These are phyloP conservation scores for Centaurea solstitialis DNA, from an alignment of 129 eudicot species.

Conservation along the genomic window DNA sequence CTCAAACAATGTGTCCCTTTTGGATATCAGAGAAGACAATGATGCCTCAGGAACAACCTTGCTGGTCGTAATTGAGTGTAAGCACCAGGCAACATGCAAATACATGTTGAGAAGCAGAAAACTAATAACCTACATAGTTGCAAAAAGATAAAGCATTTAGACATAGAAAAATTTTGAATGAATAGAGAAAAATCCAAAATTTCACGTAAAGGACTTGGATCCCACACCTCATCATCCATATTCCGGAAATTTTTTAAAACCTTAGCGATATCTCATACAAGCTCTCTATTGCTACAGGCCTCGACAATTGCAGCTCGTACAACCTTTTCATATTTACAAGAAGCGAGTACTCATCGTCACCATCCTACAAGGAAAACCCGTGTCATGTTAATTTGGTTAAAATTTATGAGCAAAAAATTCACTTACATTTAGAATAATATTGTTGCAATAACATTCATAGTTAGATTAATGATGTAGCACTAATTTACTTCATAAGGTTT, in stretches of 20 bases:
- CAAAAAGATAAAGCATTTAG: background rate
- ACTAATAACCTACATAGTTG: slow-evolving; percentile 59
- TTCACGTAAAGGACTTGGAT: slow-evolving; percentile 5
- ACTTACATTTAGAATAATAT: background rate
- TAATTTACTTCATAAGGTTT: background rate
- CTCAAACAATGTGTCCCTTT: slow-evolving; percentile 64
- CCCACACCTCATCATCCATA: slow-evolving; percentile 81
- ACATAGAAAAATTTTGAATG: background rate
- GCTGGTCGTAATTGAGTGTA: slow-evolving; percentile 58
- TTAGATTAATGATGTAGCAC: background rate
- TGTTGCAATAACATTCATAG: slow-evolving; percentile 7
- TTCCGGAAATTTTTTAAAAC: slow-evolving; percentile 55
- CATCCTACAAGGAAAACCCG: slow-evolving; percentile 61
- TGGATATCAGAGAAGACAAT: slow-evolving; percentile 59
- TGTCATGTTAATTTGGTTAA: slow-evolving; percentile 21
- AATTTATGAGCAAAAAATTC: background rate
- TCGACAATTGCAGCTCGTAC: slow-evolving; percentile 81
- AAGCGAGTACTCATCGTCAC: slow-evolving; percentile 89
- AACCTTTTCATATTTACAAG: slow-evolving; percentile 91
- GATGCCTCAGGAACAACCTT: slow-evolving; percentile 63
- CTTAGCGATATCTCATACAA: slow-evolving; percentile 65
- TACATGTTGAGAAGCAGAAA: slow-evolving; percentile 94
- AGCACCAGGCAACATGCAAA: slow-evolving; percentile 83
- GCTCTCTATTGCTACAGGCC: slow-evolving; percentile 63
- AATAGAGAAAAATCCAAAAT: background rate